Conservation (phyloP, 768 basidiomycete genomes). For the Leccinum imitatum region DNA sequence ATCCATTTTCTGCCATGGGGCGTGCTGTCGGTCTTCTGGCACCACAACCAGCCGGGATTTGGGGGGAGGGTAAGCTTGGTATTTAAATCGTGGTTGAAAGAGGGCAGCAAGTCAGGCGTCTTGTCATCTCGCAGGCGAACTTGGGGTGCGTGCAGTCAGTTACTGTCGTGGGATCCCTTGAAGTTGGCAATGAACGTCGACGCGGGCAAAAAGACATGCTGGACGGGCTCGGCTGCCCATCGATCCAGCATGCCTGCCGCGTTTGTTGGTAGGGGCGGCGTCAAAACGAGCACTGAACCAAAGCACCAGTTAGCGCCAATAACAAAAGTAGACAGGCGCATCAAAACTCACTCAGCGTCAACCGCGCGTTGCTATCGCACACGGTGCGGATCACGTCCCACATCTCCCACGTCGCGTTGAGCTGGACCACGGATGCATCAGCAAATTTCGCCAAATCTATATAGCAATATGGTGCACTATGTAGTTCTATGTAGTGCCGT, state of each 20-base stretch:
- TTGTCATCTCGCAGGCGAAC: background rate
- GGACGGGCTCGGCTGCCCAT: constrained; percentile 92
- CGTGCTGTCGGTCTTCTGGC: constrained; percentile 26
- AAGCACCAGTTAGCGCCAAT: background rate
- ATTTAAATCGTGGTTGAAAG: constrained; percentile 15
- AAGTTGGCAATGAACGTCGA: constrained; percentile 92
- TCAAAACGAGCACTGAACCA: constrained; percentile 80
- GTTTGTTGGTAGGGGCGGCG: constrained; percentile 81
- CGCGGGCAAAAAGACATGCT: constrained; percentile 84
- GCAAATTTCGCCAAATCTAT: too few species aligned
- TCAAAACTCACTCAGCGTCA: constrained; percentile 73
- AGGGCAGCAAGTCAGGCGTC: constrained; percentile 11
- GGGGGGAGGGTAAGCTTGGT: constrained; percentile 30
- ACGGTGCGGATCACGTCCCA: constrained; percentile 94
- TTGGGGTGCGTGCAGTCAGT: background rate
- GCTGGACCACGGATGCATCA: constrained; percentile 48
- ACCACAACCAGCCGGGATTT: constrained; percentile 31
- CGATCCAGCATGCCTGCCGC: constrained; percentile 73
- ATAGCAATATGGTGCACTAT: too few species aligned
- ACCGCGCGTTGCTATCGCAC: constrained; percentile 77
- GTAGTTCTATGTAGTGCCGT: too few species aligned
- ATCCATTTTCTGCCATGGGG: constrained; percentile 31
- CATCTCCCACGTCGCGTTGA: constrained; percentile 93
- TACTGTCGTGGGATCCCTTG: constrained; percentile 59
- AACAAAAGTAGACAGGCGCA: background rate